phyloP scores from a whole-genome alignment of 805 yeast genomes.

The Candida taoyuanica region DNA sequence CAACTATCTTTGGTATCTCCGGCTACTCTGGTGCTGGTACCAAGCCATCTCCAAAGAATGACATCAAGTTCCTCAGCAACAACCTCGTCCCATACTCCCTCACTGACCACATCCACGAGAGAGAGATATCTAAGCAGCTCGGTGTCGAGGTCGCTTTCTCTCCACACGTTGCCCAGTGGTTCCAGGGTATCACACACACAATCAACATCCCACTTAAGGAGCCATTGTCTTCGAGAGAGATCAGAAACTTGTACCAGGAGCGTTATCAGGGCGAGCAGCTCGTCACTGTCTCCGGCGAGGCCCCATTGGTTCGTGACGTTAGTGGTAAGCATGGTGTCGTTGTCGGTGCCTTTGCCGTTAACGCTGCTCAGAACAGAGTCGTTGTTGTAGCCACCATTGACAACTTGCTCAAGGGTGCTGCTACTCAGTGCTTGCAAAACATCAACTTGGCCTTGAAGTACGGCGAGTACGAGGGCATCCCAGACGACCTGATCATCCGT shows the following conservation, averaged over 20 bases:
- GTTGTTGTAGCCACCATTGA: conserved; percentile 95
- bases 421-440: conserved; percentile 96
- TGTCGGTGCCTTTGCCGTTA: conserved; percentile 94
- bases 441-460: conserved; percentile 86
- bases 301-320: conserved; percentile 88
- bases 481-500: conserved; percentile 49
- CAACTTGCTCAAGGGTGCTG: conserved; percentile 95
- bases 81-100: conserved; percentile 92
- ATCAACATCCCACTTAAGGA: conserved; percentile 81
- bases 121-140: conserved; percentile 79
- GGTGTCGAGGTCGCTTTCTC: conserved; percentile 80
- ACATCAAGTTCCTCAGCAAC: conserved; percentile 63
- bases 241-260: conserved; percentile 81
- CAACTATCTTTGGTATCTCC: conserved; percentile 90
- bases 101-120: conserved; percentile 96
- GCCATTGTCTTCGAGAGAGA: conserved; percentile 70
- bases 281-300: conserved; percentile 82
- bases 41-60: conserved; percentile 95
- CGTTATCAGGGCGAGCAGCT: conserved; percentile 84
- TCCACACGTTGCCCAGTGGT: conserved; percentile 99
- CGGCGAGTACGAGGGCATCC: conserved; percentile 94
- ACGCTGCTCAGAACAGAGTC: conserved; percentile 80
- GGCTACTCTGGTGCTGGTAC: conserved; percentile 99
- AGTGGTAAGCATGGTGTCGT: conserved; percentile 93
- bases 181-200: conserved; percentile 95